Percentiles rank a stretch among this genome's conserved stretches.
Conservation (phyloP, 345 rosid genomes). For the Streptanthus diversifolius region DNA sequence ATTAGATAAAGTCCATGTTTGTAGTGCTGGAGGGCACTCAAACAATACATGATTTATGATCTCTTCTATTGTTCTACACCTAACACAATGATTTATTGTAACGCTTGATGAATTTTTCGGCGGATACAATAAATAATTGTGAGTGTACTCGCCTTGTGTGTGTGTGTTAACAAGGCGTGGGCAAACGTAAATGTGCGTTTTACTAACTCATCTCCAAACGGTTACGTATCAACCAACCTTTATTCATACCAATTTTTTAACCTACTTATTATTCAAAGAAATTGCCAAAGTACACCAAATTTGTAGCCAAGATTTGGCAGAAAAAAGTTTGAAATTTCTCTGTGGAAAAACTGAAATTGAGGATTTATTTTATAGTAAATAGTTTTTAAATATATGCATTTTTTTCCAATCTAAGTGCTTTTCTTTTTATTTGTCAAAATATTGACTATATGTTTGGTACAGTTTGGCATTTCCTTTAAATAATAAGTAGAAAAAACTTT, state of each 20-base stretch:
- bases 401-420: neutral
- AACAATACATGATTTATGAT: no score
- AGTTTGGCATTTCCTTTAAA: neutral
- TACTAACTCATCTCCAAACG: neutral
- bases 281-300: neutral
- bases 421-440: neutral
- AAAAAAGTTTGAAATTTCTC: neutral
- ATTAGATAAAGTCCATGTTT: no score
- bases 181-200: neutral
- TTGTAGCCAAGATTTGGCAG: neutral
- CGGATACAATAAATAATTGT: neutral
- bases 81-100: no score
- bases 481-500: neutral
- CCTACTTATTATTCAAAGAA: neutral
- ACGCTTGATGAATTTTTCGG: neutral
- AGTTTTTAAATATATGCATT: no score
- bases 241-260: neutral
- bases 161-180: neutral
- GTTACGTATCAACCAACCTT: neutral
- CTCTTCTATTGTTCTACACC: no score
- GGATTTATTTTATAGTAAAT: no score
- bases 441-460: neutral
- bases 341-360: no score
- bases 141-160: neutral
- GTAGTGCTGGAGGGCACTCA: no score